Evolutionary conservation across 1,139 yeast genomes (phyloP).

Genomic region (Eremothecium coryli): DNA sequence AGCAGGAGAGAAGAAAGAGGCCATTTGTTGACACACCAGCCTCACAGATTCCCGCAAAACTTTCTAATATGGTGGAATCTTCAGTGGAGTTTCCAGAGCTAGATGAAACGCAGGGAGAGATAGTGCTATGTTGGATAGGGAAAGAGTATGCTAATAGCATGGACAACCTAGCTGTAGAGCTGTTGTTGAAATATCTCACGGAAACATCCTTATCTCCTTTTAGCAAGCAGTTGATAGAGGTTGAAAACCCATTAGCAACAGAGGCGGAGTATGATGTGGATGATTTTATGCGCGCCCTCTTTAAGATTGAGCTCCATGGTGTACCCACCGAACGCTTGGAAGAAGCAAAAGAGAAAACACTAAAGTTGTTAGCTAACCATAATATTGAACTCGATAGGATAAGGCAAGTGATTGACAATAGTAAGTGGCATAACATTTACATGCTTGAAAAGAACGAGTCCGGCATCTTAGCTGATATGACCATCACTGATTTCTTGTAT

Average conservation of each 20-base stretch:
- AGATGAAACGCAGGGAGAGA: conserved; percentile 78
- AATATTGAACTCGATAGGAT: conserved; percentile 57
- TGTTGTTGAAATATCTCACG: conserved; percentile 67
- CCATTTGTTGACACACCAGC: conserved; percentile 76
- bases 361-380: conserved; percentile 46
- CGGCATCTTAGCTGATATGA: conserved; percentile 50
- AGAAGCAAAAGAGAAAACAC: conserved; percentile 43
- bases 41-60: conserved; percentile 35
- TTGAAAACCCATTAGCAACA: conserved; percentile 75
- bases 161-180: conserved; percentile 57
- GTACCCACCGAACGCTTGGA: conserved; percentile 63
- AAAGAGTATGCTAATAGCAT: conserved; percentile 50
- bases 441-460: conserved; percentile 58
- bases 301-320: conserved; percentile 55
- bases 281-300: conserved; percentile 51
- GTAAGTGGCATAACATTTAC: conserved; percentile 52
- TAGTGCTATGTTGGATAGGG: conserved; percentile 74
- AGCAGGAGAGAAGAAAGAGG: conserved; percentile 38
- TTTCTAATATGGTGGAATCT: conserved; percentile 33
- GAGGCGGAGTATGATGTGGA: conserved; percentile 62
- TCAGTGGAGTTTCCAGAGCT: conserved; percentile 76
- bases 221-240: conserved; percentile 63
- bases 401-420: conserved; percentile 57
- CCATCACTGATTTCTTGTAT: conserved; percentile 72
- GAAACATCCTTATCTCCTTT: conserved; percentile 64